A percentile compares a stretch with the other conserved stretches of the same genome.
Evolutionary conservation across 345 rosid species (phyloP).

Genomic region (Crucihimalaya himalaica): DNA sequence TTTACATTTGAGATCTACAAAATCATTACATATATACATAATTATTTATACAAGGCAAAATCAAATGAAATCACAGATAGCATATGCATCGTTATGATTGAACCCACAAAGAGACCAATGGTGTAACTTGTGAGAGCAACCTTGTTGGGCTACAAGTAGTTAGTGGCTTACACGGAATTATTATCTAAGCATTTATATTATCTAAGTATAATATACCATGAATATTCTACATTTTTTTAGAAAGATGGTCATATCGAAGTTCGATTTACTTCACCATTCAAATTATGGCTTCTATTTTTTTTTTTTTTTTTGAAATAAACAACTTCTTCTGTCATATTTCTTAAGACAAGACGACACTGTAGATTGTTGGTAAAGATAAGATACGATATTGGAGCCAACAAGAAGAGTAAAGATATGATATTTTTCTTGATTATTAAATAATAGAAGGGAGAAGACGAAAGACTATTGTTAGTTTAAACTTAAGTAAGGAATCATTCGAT

Average conservation of each 20-base stretch:
- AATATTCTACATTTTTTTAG: neutral
- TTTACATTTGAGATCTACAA: too few relatives aligned
- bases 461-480: neutral
- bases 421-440: neutral
- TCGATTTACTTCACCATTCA: neutral
- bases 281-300: slow-evolving; percentile 11
- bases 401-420: neutral
- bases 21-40: too few relatives aligned
- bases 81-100: neutral
- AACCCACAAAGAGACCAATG: neutral
- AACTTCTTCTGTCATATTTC: neutral
- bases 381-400: neutral
- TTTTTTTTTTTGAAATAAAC: neutral
- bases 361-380: neutral
- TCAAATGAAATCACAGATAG: neutral
- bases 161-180: neutral
- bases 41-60: neutral
- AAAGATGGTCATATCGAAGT: neutral
- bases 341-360: neutral
- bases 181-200: neutral
- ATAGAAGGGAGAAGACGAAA: neutral
- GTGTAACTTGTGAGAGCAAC: neutral
- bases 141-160: neutral
- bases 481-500: neutral
- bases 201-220: neutral